Evolutionary conservation across 495 filamentous ascomycete genomes (phyloP).

Genomic region (Darksidea phi): DNA sequence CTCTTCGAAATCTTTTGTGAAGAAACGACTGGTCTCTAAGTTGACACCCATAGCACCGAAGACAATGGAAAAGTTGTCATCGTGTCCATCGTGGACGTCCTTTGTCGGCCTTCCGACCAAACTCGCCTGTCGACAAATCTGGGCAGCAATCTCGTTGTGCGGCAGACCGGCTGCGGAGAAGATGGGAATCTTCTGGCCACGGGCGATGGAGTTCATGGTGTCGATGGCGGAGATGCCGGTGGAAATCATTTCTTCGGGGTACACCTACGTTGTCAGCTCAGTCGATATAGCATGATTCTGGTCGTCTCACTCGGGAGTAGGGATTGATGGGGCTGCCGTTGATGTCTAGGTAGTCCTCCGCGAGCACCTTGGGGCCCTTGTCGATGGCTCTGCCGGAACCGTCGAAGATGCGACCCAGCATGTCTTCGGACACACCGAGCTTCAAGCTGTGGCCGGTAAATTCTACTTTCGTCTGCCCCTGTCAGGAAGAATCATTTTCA

Average conservation of each 20-base stretch:
- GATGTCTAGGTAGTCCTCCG: constrained; percentile 97
- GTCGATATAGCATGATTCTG: neutral
- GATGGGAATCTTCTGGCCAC: constrained; percentile 99
- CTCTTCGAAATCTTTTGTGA: constrained; percentile 98
- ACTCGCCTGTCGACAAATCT: constrained; percentile 94
- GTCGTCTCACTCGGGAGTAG: constrained; percentile 75
- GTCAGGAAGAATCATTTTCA: constrained; percentile 15
- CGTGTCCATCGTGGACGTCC: constrained; percentile 92
- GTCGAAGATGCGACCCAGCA: constrained; percentile 98
- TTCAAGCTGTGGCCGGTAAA: constrained; percentile 96
- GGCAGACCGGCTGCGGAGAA: constrained; percentile 98
- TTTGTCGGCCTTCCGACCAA: constrained; percentile 88
- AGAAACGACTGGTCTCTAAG: constrained; percentile 97
- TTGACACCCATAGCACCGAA: constrained; percentile 99
- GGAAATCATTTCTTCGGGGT: constrained; percentile 99
- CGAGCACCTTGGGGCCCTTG: constrained; percentile 96
- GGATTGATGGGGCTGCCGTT: constrained; percentile 99
- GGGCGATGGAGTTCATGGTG: constrained; percentile 99
- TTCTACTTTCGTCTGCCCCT: constrained; percentile 80
- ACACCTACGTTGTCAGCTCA: constrained; percentile 59
- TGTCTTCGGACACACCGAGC: constrained; percentile 98
- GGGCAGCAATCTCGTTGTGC: constrained; percentile 97
- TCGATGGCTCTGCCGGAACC: constrained; percentile 96
- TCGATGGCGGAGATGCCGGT: constrained; percentile 99
- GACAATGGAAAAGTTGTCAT: constrained; percentile 99